These are phyloP conservation scores for Tilletia caries DNA, from an alignment of 1,284 basidiomycete genomes.

Conservation along the genomic window DNA sequence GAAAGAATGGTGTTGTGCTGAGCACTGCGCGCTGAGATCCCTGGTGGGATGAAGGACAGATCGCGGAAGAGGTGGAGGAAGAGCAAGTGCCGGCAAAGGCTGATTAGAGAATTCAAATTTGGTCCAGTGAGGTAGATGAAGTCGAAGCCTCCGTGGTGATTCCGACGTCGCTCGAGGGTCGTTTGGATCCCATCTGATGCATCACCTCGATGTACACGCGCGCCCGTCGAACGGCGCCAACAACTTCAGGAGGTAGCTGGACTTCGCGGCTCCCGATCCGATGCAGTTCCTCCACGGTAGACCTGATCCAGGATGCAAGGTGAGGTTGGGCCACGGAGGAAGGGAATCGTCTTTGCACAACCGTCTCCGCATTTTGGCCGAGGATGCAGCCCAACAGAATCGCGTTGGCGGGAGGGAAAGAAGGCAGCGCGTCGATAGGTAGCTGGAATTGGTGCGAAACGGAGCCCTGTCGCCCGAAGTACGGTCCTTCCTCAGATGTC, in stretches of 20 bases:
- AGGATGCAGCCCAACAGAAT: conserved; percentile 15
- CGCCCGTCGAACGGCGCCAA: conserved; percentile 19
- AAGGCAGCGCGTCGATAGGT: not conserved
- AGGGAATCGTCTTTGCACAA: conserved; percentile 15
- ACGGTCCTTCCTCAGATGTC: not conserved
- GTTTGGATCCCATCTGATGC: not conserved
- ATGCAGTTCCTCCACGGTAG: conserved; percentile 15
- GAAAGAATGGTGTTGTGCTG: too few species aligned
- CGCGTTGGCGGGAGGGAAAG: not conserved
- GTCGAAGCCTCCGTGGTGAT: not conserved
- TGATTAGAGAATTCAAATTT: not conserved
- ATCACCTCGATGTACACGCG: conserved; percentile 16
- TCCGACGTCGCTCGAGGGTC: not conserved
- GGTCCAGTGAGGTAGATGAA: conserved; percentile 5
- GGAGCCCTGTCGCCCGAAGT: not conserved
- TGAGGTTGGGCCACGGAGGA: not conserved
- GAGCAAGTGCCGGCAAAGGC: too few species aligned
- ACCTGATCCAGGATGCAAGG: conserved; percentile 2
- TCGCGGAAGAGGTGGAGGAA: too few species aligned
- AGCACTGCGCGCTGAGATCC: too few species aligned
- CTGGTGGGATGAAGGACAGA: too few species aligned
- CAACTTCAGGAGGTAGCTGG: conserved; percentile 21
- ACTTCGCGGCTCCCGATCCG: conserved; percentile 17
- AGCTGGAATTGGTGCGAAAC: not conserved
- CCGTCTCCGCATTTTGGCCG: conserved; percentile 12